These are phyloP conservation scores for Phyllostachys edulis DNA, from an alignment of 176 grass and related monocot species.

Conservation along the genomic window DNA sequence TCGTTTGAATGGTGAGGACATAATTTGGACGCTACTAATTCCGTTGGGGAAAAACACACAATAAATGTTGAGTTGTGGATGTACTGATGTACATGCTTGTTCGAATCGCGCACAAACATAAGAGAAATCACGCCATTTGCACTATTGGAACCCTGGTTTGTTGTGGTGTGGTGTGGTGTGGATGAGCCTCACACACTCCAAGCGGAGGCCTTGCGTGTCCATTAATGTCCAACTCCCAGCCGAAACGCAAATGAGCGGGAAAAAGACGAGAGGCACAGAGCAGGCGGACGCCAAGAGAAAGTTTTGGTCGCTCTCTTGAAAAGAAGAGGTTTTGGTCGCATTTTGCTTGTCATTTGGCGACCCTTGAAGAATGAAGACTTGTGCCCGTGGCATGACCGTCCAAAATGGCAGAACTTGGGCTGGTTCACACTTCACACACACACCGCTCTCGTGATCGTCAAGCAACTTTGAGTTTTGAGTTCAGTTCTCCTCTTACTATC, in stretches of 20 bases:
- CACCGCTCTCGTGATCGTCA: neutral
- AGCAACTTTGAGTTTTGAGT: neutral
- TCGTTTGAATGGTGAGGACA: neutral
- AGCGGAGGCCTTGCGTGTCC: constrained; percentile 27
- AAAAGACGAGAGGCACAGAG: neutral
- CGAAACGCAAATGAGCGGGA: constrained; percentile 40
- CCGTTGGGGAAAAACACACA: neutral
- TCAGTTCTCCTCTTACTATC: neutral
- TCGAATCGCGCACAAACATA: constrained; percentile 33
- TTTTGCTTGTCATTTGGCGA: constrained; percentile 14
- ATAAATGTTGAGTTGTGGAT: constrained; percentile 38
- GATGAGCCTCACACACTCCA: constrained; percentile 31
- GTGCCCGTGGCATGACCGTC: constrained; percentile 36
- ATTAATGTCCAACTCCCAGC: constrained; percentile 37
- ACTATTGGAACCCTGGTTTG: neutral
- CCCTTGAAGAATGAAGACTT: neutral
- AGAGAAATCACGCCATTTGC: constrained; percentile 42
- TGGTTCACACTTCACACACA: neutral
- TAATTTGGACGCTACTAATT: neutral
- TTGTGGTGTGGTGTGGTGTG: neutral
- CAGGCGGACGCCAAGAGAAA: neutral
- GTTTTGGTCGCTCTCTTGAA: neutral
- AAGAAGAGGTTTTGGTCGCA: constrained; percentile 14
- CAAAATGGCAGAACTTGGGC: constrained; percentile 33
- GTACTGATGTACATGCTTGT: constrained; percentile 34